Conservation (phyloP, 148 eudicot species). For the Spergularia bocconei region DNA sequence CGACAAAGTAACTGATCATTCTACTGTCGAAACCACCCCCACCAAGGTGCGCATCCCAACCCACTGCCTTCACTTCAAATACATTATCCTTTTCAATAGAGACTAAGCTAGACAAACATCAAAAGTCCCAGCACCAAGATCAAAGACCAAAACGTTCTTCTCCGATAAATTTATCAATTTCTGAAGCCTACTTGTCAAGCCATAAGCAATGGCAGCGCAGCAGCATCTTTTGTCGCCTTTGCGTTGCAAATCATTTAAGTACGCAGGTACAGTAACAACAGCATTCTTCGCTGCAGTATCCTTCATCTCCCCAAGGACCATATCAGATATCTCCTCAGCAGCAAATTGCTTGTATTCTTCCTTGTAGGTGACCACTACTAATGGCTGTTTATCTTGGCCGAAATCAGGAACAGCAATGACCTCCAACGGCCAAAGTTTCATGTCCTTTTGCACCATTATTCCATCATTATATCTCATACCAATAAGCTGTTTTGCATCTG, state of each 20-base stretch:
- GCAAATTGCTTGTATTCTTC: constrained; percentile 17
- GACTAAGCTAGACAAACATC: constrained; percentile 24
- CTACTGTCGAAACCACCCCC: constrained; percentile 22
- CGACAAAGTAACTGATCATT: constrained; percentile 15
- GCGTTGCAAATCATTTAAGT: constrained; percentile 29
- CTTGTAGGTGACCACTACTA: constrained; percentile 22
- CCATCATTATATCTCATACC: constrained; percentile 17
- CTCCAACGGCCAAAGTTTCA: constrained; percentile 20
- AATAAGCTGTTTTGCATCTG: constrained; percentile 23
- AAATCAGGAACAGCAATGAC: constrained; percentile 9
- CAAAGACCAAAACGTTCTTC: constrained; percentile 24
- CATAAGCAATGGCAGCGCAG: constrained; percentile 20
- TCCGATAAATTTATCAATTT: too few species aligned
- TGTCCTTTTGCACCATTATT: background rate
- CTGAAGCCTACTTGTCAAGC: constrained; percentile 4
- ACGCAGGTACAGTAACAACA: constrained; percentile 31
- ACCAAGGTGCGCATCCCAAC: constrained; percentile 24
- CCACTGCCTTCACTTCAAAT: constrained; percentile 15
- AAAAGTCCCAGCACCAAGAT: constrained; percentile 21
- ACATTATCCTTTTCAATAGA: background rate
- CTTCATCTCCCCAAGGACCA: constrained; percentile 28
- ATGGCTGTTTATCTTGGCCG: constrained; percentile 5
- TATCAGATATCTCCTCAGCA: constrained; percentile 32
- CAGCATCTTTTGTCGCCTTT: constrained; percentile 24
- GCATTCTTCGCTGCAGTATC: constrained; percentile 22